These are phyloP conservation scores for Candida takata DNA, from an alignment of 805 yeast genomes.

Conservation along the genomic window DNA sequence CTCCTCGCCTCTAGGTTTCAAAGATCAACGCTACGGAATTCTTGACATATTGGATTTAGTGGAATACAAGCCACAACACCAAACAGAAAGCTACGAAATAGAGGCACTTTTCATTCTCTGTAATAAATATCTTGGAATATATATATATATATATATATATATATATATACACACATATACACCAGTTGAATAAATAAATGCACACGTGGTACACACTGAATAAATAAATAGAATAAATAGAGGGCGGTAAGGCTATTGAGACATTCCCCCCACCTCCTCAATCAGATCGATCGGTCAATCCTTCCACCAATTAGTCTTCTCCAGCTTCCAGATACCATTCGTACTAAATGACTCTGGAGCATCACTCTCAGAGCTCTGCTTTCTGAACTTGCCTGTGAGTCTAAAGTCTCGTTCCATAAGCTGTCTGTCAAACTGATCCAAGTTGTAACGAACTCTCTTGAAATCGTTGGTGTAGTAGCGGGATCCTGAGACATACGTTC, in stretches of 20 bases:
- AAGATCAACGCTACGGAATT: too few species aligned
- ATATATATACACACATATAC: too few species aligned
- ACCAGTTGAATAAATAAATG: slow-evolving; percentile 3
- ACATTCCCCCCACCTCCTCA: too few species aligned
- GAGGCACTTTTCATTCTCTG: too few species aligned
- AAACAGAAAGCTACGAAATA: too few species aligned
- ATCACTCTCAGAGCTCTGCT: slow-evolving; percentile 53
- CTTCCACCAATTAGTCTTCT: slow-evolving; percentile 24
- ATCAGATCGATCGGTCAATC: slow-evolving; percentile 1
- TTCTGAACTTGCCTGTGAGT: slow-evolving; percentile 68
- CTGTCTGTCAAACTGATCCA: slow-evolving; percentile 48
- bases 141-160: too few species aligned
- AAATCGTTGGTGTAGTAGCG: slow-evolving; percentile 41
- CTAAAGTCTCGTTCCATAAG: slow-evolving; percentile 66
- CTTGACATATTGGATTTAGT: neutral
- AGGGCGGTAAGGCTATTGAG: too few species aligned
- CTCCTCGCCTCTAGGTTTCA: too few species aligned
- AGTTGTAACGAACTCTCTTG: slow-evolving; percentile 45
- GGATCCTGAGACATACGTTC: slow-evolving; percentile 39
- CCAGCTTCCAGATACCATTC: slow-evolving; percentile 37
- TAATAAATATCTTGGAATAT: too few species aligned
- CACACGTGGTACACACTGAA: slow-evolving; percentile 1
- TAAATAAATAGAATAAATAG: slow-evolving; percentile 1
- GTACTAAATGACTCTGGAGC: slow-evolving; percentile 79
- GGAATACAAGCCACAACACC: too few species aligned